phyloP scores from a whole-genome alignment of 257 asterid genomes.

The Petrea volubilis region DNA sequence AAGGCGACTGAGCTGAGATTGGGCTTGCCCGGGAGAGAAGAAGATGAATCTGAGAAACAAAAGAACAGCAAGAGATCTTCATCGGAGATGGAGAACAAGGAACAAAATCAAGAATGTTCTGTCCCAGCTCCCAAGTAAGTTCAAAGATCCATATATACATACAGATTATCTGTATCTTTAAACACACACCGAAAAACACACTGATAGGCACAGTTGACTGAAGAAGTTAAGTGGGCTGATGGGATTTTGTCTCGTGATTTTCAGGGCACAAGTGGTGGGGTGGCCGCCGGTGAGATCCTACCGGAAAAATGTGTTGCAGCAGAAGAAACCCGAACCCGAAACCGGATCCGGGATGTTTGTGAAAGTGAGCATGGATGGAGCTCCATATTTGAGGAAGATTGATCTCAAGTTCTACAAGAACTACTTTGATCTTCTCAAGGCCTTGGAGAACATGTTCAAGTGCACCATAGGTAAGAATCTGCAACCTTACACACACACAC shows the following conservation, averaged over 20 bases:
- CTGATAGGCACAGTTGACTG: background rate
- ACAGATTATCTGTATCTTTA: too few relatives aligned
- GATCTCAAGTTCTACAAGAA: conserved; percentile 46
- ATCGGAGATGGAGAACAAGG: conserved; percentile 30
- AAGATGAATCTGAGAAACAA: conserved; percentile 39
- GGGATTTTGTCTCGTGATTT: background rate
- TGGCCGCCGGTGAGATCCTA: conserved; percentile 69
- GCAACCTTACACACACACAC: background rate
- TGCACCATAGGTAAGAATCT: conserved; percentile 42
- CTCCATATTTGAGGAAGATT: conserved; percentile 64
- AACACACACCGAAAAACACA: too few relatives aligned
- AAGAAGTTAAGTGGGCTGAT: background rate
- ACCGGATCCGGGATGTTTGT: conserved; percentile 43
- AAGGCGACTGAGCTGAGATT: conserved; percentile 59
- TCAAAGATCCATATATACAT: background rate
- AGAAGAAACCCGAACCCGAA: conserved; percentile 30
- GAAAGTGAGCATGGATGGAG: conserved; percentile 77
- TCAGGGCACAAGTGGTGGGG: conserved; percentile 61
- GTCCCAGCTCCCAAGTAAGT: conserved; percentile 56
- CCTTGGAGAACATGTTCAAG: conserved; percentile 60
- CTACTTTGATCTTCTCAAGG: conserved; percentile 55
- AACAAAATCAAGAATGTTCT: conserved; percentile 15
- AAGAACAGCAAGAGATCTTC: conserved; percentile 53
- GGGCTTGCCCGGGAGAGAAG: conserved; percentile 58
- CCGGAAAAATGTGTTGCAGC: conserved; percentile 34